Evolutionary conservation across 169 alveolate species (phyloP).

Genomic region (Plasmodium reichenowi): DNA sequence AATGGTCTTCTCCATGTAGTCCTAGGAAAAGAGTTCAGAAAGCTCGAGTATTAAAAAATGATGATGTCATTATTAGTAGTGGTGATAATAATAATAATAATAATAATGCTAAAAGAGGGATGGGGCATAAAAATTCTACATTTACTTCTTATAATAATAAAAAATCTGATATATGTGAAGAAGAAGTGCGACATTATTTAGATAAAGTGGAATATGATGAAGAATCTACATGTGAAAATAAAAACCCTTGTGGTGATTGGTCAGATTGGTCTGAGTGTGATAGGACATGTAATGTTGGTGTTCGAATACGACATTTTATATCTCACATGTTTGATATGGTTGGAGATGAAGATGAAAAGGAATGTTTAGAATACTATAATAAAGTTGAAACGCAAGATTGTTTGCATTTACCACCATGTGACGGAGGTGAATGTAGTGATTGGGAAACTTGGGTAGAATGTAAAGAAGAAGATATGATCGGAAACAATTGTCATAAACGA

Average conservation of each 20-base stretch:
- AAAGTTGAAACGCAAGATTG: slow-evolving; percentile 54
- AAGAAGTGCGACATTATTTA: neutral
- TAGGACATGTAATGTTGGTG: slow-evolving; percentile 54
- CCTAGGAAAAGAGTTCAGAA: slow-evolving; percentile 71
- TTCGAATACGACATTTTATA: slow-evolving; percentile 48
- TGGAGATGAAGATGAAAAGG: slow-evolving; percentile 19
- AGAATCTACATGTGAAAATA: slow-evolving; percentile 14
- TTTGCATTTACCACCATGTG: slow-evolving; percentile 40
- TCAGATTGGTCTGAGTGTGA: slow-evolving; percentile 74
- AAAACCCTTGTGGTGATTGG: slow-evolving; percentile 60
- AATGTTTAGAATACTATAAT: slow-evolving; percentile 47
- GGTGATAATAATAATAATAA: neutral
- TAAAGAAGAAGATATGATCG: slow-evolving; percentile 12
- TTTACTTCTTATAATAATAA: neutral
- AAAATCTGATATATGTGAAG: slow-evolving; percentile 22
- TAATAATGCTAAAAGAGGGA: too few relatives aligned
- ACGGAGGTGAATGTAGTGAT: slow-evolving; percentile 47
- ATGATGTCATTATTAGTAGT: neutral
- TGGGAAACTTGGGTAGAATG: slow-evolving; percentile 72
- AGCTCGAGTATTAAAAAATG: neutral
- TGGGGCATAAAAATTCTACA: too few relatives aligned
- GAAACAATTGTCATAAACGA: slow-evolving; percentile 26
- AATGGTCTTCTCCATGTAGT: slow-evolving; percentile 70
- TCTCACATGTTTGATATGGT: slow-evolving; percentile 17
- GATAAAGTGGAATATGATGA: slow-evolving; percentile 62